Conservation (phyloP, 768 basidiomycete genomes). For the Hysterangium stoloniferum region DNA sequence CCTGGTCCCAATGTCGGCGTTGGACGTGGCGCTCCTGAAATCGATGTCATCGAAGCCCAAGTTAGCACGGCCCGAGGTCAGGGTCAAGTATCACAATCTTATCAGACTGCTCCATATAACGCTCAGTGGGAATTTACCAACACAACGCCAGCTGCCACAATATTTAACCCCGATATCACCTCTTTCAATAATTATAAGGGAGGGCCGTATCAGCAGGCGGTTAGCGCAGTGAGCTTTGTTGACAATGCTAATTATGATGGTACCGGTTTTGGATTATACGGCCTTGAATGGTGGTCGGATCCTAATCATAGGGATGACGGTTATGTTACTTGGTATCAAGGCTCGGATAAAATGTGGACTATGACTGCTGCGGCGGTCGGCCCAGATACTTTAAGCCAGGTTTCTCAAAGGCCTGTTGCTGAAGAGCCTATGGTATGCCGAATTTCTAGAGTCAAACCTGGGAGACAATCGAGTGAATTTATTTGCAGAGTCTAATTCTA, state of each 20-base stretch:
- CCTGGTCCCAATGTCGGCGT: conserved; percentile 66
- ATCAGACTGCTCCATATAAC: conserved; percentile 77
- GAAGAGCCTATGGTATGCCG: conserved; percentile 87
- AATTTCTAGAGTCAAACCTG: neutral
- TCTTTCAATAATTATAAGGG: conserved; percentile 62
- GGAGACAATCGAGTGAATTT: neutral
- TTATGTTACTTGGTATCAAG: conserved; percentile 78
- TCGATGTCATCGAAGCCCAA: conserved; percentile 87
- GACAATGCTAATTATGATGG: conserved; percentile 50
- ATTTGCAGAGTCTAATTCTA: conserved; percentile 63
- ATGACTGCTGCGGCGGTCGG: conserved; percentile 57
- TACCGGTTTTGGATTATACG: conserved; percentile 51
- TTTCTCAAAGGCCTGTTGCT: conserved; percentile 61
- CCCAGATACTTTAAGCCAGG: conserved; percentile 47
- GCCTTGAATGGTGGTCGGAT: conserved; percentile 76
- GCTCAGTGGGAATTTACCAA: conserved; percentile 55
- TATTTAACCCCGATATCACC: conserved; percentile 47
- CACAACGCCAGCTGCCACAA: conserved; percentile 39
- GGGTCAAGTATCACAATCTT: conserved; percentile 73
- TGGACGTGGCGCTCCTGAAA: conserved; percentile 85
- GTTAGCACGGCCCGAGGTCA: conserved; percentile 40
- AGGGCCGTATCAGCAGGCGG: conserved; percentile 65
- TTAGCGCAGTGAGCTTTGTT: conserved; percentile 55
- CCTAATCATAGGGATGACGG: conserved; percentile 55
- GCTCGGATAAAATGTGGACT: conserved; percentile 64